phyloP scores from a whole-genome alignment of 2,329 filamentous ascomycete species.

The Colletotrichum lupini region DNA sequence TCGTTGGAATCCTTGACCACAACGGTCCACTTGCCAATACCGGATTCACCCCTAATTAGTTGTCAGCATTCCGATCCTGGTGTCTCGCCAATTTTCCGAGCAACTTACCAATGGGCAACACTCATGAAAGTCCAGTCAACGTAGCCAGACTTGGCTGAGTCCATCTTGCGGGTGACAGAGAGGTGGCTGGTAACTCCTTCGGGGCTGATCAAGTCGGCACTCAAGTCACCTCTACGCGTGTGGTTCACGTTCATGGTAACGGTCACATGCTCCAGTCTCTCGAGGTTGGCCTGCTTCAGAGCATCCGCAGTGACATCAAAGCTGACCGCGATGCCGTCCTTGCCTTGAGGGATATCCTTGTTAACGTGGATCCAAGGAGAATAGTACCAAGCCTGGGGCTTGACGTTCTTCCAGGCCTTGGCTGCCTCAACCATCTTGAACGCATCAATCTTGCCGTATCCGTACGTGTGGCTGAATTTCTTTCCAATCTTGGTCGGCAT shows the following conservation, averaged over 20 bases:
- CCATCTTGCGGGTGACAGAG: conserved; percentile 77
- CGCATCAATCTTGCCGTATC: conserved; percentile 94
- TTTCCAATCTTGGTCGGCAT: conserved; percentile 83
- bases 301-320: conserved; percentile 86
- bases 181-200: conserved; percentile 85
- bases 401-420: conserved; percentile 87
- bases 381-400: conserved; percentile 94
- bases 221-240: conserved; percentile 87
- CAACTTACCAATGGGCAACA: conserved; percentile 87
- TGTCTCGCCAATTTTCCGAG: too few species aligned
- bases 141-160: conserved; percentile 78
- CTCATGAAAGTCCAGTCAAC: conserved; percentile 99
- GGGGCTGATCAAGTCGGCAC: conserved; percentile 90
- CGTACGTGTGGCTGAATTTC: conserved; percentile 93
- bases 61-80: conserved; percentile 1
- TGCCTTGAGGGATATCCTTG: conserved; percentile 85
- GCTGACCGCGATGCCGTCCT: conserved; percentile 80
- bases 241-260: conserved; percentile 98
- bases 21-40: conserved; percentile 90
- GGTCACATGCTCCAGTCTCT: conserved; percentile 91
- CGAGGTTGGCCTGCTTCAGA: conserved; percentile 84
- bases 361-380: conserved; percentile 95
- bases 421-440: conserved; percentile 87
- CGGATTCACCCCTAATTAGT: conserved; percentile 79
- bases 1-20: conserved; percentile 85